Conservation (phyloP, 1,284 basidiomycete species). For the Anthracocystis setariae region DNA sequence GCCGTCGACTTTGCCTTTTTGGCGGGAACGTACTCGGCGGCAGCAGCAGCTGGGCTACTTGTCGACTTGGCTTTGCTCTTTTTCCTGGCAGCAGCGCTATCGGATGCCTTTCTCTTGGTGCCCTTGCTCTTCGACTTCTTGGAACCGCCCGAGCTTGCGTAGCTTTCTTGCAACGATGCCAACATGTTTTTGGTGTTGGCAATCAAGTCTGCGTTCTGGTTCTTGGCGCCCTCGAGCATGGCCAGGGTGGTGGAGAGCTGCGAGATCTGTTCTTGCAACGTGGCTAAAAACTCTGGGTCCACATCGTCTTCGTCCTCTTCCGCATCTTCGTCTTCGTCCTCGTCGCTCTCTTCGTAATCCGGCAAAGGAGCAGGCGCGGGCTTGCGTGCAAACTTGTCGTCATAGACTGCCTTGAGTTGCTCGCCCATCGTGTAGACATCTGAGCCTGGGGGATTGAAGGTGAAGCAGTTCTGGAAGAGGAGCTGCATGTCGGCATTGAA, state of each 20-base stretch:
- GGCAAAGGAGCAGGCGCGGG: slow-evolving; percentile 71
- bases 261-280: slow-evolving; percentile 58
- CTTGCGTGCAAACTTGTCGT: slow-evolving; percentile 86
- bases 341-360: slow-evolving; percentile 67
- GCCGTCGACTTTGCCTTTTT: slow-evolving; percentile 55
- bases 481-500: slow-evolving; percentile 92
- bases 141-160: slow-evolving; percentile 38
- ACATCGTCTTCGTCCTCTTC: slow-evolving; percentile 59
- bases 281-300: slow-evolving; percentile 48
- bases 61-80: slow-evolving; percentile 49
- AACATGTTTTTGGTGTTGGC: slow-evolving; percentile 58
- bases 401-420: slow-evolving; percentile 80
- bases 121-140: slow-evolving; percentile 58
- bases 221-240: slow-evolving; percentile 56
- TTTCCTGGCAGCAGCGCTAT: slow-evolving; percentile 40
- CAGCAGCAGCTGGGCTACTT: slow-evolving; percentile 25
- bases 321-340: slow-evolving; percentile 68
- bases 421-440: slow-evolving; percentile 76
- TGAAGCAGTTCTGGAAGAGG: slow-evolving; percentile 91
- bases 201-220: slow-evolving; percentile 57
- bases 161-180: slow-evolving; percentile 54
- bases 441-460: slow-evolving; percentile 89
- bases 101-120: slow-evolving; percentile 53
- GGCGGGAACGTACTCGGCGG: slow-evolving; percentile 37
- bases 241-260: slow-evolving; percentile 57